Conservation (phyloP, 148 eudicot genomes). For the Silene conica region DNA sequence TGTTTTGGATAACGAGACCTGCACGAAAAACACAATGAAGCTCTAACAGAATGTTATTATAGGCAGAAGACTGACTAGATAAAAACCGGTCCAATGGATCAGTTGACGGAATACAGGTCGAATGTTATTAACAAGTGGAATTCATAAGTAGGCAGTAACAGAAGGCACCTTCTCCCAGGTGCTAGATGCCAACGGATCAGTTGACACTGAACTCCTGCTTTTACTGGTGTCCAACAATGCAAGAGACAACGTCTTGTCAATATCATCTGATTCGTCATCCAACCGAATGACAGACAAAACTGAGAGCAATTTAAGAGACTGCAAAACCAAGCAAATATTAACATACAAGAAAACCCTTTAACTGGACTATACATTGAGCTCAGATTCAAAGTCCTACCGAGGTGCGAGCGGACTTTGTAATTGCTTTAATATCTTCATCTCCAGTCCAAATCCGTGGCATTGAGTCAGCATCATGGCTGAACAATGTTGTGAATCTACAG, state of each 20-base stretch:
- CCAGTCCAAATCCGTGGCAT: slow-evolving; percentile 99
- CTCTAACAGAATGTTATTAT: background rate
- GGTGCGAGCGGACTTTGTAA: slow-evolving; percentile 85
- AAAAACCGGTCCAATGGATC: no score
- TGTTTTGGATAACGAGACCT: slow-evolving; percentile 84
- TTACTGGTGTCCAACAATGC: slow-evolving; percentile 62
- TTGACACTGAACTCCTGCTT: slow-evolving; percentile 31
- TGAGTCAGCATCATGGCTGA: slow-evolving; percentile 90
- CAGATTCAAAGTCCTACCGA: slow-evolving; percentile 47
- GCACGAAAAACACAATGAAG: slow-evolving; percentile 10
- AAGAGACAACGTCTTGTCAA: slow-evolving; percentile 61
- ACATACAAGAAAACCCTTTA: background rate
- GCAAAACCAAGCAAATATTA: slow-evolving; percentile 15
- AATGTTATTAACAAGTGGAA: no score
- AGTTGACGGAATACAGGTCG: no score
- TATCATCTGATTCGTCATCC: slow-evolving; percentile 68
- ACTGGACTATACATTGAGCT: background rate
- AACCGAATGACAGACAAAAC: slow-evolving; percentile 86
- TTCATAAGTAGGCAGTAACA: background rate
- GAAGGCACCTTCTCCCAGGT: slow-evolving; percentile 77
- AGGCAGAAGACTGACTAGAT: background rate
- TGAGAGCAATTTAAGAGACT: slow-evolving; percentile 87
- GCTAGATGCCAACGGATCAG: slow-evolving; percentile 91
- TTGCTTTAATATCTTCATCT: slow-evolving; percentile 84
- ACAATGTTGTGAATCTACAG: slow-evolving; percentile 71